These are phyloP conservation scores for Microbotryomycetes sp. DNA, from an alignment of 1,284 basidiomycete genomes.

Conservation along the genomic window DNA sequence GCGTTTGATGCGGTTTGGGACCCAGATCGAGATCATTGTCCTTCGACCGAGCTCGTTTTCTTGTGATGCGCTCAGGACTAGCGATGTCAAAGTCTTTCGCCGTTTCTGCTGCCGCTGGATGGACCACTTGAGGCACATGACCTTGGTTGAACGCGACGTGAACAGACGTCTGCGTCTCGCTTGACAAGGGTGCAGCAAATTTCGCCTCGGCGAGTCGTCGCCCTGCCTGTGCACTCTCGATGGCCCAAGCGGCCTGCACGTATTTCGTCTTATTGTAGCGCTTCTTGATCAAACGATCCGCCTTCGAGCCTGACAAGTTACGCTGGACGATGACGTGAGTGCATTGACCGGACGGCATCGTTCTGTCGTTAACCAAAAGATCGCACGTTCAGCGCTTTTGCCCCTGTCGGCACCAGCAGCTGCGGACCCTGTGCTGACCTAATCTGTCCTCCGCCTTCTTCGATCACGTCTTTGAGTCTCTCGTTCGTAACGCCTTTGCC, in stretches of 20 bases:
- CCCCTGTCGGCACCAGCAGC: too few species aligned
- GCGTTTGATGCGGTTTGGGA: too few species aligned
- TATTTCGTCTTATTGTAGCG: slow-evolving; percentile 14
- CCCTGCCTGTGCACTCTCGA: slow-evolving; percentile 17
- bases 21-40: too few species aligned
- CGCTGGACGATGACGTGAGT: slow-evolving; percentile 22
- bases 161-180: slow-evolving; percentile 5
- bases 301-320: slow-evolving; percentile 23
- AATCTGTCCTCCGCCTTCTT: slow-evolving; percentile 16
- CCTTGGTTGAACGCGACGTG: neutral
- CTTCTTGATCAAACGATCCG: slow-evolving; percentile 13
- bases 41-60: too few species aligned
- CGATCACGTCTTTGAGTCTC: slow-evolving; percentile 18
- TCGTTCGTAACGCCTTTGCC: slow-evolving; percentile 19
- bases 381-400: neutral
- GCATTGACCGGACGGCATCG: neutral
- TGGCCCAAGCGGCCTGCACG: slow-evolving; percentile 24
- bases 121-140: neutral
- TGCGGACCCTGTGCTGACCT: slow-evolving; percentile 3
- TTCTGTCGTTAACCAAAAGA: slow-evolving; percentile 1
- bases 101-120: neutral
- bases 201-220: slow-evolving; percentile 14
- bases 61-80: too few species aligned
- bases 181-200: slow-evolving; percentile 11
- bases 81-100: neutral